Evolutionary conservation across 1,284 basidiomycete species (phyloP), one percentile per base, ranked within the genome.

Genomic region (Boletus calvinii): DNA sequence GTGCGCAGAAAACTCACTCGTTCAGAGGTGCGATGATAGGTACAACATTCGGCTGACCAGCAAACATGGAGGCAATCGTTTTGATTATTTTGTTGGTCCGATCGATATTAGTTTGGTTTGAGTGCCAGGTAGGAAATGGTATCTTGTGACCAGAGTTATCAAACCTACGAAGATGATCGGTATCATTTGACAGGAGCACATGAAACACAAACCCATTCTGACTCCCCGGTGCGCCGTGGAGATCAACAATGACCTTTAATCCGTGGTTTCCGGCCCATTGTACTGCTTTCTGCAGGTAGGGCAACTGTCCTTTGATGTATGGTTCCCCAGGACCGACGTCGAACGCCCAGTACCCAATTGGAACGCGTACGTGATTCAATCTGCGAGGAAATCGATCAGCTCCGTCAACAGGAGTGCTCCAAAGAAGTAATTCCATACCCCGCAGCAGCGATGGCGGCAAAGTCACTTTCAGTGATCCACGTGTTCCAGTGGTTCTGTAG

Each of bases 331-430:
- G 74, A 15, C 80, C 79, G 20, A 90, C 83, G 48, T 94, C 90
- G 60, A 91, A 93, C 1, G 94, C 94, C 94, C 94, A 97, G 69
- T 87, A 93, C 20, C 91, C 91, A 57, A 97, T 90, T 3, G 94
- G 94, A 36, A 97, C 73, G 35, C 94, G 83, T 55, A 94, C 88
- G 67, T 92, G 90, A 67, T 92, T 92, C 48, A 92, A 73, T 9
- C 86, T 89, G 59, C 18, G 38, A 52, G 17, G 18, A 35, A 41
- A 40, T 38, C 6, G 43, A 46, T 35, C 10, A 54, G 12, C 36
- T 40, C 24, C 5, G 7, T 41, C 4, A 20, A 31, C 7, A 30
- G 22, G 12, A 24, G n/a, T 15, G 32, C 4, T 12, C 5, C n/a
- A 15, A 29, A 26, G 53, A 40, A 29, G 46, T 43, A 11, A 47